phyloP scores from a whole-genome alignment of 2,329 filamentous ascomycete species.

The Pseudogymnoascus destructans region DNA sequence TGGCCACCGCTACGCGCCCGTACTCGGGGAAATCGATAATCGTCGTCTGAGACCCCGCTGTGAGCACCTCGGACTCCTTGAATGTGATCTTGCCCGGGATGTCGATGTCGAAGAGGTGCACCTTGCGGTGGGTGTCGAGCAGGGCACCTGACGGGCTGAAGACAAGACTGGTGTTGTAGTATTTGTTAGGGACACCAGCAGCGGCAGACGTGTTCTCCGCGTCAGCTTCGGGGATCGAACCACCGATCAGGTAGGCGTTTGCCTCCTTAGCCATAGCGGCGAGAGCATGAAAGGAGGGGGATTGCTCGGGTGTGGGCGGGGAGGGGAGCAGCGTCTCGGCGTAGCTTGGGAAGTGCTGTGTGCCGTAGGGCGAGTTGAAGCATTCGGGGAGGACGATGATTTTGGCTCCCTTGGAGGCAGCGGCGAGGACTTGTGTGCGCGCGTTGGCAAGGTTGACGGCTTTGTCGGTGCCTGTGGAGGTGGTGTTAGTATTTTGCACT shows the following conservation, averaged over 20 bases:
- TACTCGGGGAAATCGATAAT: slow-evolving; percentile 79
- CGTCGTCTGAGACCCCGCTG: slow-evolving; percentile 72
- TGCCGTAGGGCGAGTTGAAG: slow-evolving; percentile 97
- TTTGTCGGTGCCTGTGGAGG: slow-evolving; percentile 57
- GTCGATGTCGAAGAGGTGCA: slow-evolving; percentile 94
- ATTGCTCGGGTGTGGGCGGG: slow-evolving; percentile 55
- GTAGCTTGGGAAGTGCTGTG: slow-evolving; percentile 79
- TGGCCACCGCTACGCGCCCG: slow-evolving; percentile 74
- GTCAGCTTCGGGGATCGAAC: slow-evolving; percentile 79
- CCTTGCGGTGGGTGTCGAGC: slow-evolving; percentile 81
- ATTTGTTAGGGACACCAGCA: slow-evolving; percentile 38
- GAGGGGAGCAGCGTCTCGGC: slow-evolving; percentile 76
- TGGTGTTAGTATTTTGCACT: slow-evolving; percentile 16
- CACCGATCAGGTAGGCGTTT: slow-evolving; percentile 70
- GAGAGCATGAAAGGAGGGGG: slow-evolving; percentile 77
- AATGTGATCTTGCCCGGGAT: slow-evolving; percentile 93
- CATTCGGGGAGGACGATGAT: slow-evolving; percentile 93
- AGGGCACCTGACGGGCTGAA: slow-evolving; percentile 70
- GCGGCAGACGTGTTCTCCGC: slow-evolving; percentile 30
- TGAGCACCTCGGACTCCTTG: slow-evolving; percentile 78
- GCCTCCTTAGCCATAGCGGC: slow-evolving; percentile 67
- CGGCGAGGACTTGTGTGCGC: slow-evolving; percentile 68
- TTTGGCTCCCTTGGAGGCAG: slow-evolving; percentile 61
- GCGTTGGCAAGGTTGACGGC: slow-evolving; percentile 69
- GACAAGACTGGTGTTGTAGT: slow-evolving; percentile 83